Base-by-base conservation (phyloP, 108 stramenopile genomes). In the Nitzschia sp. region DNA sequence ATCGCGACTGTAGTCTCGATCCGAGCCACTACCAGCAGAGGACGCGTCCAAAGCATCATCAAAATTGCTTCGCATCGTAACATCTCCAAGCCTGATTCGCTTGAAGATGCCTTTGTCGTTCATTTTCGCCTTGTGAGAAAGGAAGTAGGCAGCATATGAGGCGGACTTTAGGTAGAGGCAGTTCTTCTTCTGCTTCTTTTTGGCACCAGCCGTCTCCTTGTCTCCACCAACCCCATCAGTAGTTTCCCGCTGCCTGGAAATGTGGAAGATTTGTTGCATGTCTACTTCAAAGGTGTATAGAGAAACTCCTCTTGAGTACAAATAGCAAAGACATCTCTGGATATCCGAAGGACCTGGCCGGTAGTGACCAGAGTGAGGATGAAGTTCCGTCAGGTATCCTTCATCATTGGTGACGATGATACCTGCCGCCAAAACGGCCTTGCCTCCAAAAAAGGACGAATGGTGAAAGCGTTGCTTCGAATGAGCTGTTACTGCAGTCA, bases 371-470 rank as follows among this genome's bases (percentile, higher is more conserved):
- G 85, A 86, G 70, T 87, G 89, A 6, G 89, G 86, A 65, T 83
- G 85, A 8, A 91, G 47, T 30, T 71, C 30, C 17, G 38, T 76
- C 32, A 91, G 68, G 35, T 63, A 66, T 8, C 89, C 89, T 9
- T 77, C 42, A 0, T 71, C 42, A 62, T 82, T 68, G 13, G 84
- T 83, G 36, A 91, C 79, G 46, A 91, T 60, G 32, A 91, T 85
- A 29, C 89, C 89, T 2, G 89, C 89, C 5, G 89, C 84, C 45
- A 80, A 72, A 21, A 91, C 89, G 25, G 79, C 82, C 24, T 83
- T 87, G 11, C 89, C 86, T 35, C 88, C 93, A 67, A 94, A 96
- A 65, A 96, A 96, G 34, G 87, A 87, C 0, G 90, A 92, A 67
- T 96, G 95, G 76, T 96, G 95, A 60, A 96, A 96, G 17, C 95